Evolutionary conservation across 2,329 filamentous ascomycete genomes (phyloP), one percentile per base, ranked within the genome.

Genomic region (Aschersonia sp.): DNA sequence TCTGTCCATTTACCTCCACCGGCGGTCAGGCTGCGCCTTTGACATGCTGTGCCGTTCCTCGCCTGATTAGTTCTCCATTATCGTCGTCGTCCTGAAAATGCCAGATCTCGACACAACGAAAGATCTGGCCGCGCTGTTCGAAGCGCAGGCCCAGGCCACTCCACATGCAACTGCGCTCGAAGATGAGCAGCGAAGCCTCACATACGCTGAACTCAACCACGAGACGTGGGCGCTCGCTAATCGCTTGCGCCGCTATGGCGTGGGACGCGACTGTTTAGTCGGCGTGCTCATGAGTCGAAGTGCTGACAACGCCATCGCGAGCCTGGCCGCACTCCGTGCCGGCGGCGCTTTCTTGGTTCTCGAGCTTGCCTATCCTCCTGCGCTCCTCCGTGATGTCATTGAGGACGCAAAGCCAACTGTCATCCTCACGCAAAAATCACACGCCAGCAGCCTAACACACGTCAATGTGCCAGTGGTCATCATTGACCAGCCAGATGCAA

Each of bases 331-430:
- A n/a, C 74, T 89, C 40, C 78, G 83, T 50, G 85, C 85, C 2
- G 85, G 85, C 46, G 85, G 85, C 47, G 85, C 85, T 2, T 91
- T 89, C 59, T 71, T 91, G 4, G 85, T 89, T 2, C 75, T 91
- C 3, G 85, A 91, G 64, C 71, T 88, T 45, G 85, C 85, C 3
- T 89, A 89, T 53, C 85, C 85, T 10, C 77, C 82, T 0, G 80
- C 79, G 48, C 69, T 89, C 45, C 68, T 91, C 51, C 76, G 82
- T 46, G 84, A 89, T 63, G 85, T 89, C 46, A 74, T 89, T 46
- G 80, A 85, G 31, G 85, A 91, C 68, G 82, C 84, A 9, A 75
- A 73, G 31, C 85, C 85, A 3, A 74, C 72, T 6, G 82, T 87
- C 29, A 72, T 89, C 3, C 70, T 91, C 54, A 89, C 85, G 0